These are phyloP conservation scores for Xylaria polymorpha DNA, from an alignment of 2,329 filamentous ascomycete species.

Conservation along the genomic window DNA sequence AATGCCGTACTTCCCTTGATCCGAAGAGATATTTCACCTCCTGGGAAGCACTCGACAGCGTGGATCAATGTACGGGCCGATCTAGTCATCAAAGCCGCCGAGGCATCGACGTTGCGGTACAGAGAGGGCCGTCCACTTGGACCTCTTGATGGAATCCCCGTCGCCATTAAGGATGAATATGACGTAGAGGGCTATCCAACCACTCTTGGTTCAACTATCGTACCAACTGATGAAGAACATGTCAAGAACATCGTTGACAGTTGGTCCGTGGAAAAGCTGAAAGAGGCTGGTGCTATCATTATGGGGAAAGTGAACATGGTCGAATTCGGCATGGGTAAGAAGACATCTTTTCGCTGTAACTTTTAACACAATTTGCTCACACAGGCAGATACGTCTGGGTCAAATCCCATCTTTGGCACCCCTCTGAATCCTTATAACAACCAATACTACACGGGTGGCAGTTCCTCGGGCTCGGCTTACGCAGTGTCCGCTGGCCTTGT, in stretches of 20 bases:
- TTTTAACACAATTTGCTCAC: constrained; percentile 8
- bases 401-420: constrained; percentile 78
- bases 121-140: constrained; percentile 68
- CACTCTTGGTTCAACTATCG: constrained; percentile 65
- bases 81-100: constrained; percentile 56
- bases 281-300: constrained; percentile 76
- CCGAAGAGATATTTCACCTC: constrained; percentile 49
- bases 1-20: constrained; percentile 58
- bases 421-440: constrained; percentile 69
- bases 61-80: constrained; percentile 59
- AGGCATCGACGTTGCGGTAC: constrained; percentile 59
- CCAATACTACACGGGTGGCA: constrained; percentile 79
- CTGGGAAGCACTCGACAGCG: constrained; percentile 56
- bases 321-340: constrained; percentile 75
- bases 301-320: constrained; percentile 82
- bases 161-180: constrained; percentile 81
- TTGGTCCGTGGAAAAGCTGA: constrained; percentile 77
- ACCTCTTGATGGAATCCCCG: constrained; percentile 77
- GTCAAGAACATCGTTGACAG: constrained; percentile 61
- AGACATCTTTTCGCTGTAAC: neutral
- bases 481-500: constrained; percentile 76
- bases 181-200: constrained; percentile 79
- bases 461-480: constrained; percentile 79
- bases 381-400: constrained; percentile 74
- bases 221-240: constrained; percentile 44